Percentiles rank a stretch among this genome's conserved stretches.
Conservation (phyloP, 2,329 filamentous ascomycete species). For the Proliferodiscus dingleyae region DNA sequence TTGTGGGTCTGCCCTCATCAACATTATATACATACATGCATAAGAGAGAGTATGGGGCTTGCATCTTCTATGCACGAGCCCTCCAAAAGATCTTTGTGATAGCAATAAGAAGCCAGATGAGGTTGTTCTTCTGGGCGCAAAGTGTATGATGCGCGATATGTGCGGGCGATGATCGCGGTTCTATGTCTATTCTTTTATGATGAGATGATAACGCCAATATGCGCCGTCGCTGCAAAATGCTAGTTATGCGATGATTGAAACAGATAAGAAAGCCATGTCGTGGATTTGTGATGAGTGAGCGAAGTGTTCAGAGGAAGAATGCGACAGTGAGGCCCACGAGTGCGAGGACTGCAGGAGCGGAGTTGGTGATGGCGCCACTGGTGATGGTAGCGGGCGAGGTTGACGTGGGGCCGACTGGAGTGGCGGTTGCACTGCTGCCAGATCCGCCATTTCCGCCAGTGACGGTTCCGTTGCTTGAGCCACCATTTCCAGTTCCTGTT, state of each 20-base stretch:
- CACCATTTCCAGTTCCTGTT: background rate
- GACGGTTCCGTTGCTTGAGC: conserved; percentile 4
- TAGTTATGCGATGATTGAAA: background rate
- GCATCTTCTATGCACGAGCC: too few species aligned
- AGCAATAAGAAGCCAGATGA: too few species aligned
- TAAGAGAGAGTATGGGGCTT: too few species aligned
- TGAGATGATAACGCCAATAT: background rate
- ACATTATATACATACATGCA: too few species aligned
- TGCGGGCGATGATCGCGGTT: background rate
- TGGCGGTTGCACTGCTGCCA: conserved; percentile 3
- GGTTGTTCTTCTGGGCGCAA: too few species aligned
- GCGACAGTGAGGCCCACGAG: conserved; percentile 36
- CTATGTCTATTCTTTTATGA: too few species aligned
- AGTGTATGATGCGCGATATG: background rate
- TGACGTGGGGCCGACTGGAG: conserved; percentile 11
- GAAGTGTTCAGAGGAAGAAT: conserved; percentile 37
- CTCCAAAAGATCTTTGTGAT: too few species aligned
- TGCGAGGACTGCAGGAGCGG: conserved; percentile 34
- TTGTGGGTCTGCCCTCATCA: too few species aligned
- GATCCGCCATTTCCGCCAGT: conserved; percentile 1
- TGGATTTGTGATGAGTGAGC: background rate
- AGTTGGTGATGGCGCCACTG: conserved; percentile 28
- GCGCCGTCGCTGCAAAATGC: background rate
- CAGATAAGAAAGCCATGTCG: background rate
- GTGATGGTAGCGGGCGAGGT: conserved; percentile 17